A percentile compares a stretch with the other conserved stretches of the same genome.
Conservation (phyloP, 1,284 basidiomycete species). For the Somion occarium region DNA sequence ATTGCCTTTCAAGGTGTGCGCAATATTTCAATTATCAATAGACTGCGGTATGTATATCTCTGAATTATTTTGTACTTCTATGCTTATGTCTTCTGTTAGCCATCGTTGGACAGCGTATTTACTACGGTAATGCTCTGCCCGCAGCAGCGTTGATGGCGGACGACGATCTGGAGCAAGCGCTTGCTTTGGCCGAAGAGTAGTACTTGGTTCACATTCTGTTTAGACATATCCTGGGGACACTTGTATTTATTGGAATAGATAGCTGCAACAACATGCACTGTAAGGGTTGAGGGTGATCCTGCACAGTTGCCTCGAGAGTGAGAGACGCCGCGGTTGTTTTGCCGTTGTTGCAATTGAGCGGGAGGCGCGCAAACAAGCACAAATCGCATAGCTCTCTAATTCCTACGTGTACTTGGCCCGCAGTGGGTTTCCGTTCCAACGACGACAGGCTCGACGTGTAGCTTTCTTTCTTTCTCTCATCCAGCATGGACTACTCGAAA, state of each 20-base stretch:
- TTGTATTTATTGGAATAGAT: neutral
- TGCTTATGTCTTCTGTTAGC: conserved; percentile 33
- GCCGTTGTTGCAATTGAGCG: neutral
- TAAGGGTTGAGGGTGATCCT: neutral
- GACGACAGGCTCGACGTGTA: conserved; percentile 15
- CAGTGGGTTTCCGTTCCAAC: conserved; percentile 1
- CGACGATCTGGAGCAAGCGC: conserved; percentile 70
- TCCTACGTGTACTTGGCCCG: conserved; percentile 2
- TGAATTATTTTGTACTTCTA: conserved; percentile 7
- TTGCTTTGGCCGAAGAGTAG: conserved; percentile 58
- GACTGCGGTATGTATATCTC: conserved; percentile 44
- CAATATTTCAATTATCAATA: conserved; percentile 75
- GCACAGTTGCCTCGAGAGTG: neutral
- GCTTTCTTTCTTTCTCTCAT: conserved; percentile 5
- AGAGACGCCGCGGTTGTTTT: neutral
- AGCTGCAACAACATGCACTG: neutral
- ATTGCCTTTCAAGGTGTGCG: conserved; percentile 76
- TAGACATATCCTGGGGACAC: neutral
- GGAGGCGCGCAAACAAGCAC: conserved; percentile 16
- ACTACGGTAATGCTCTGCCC: conserved; percentile 65
- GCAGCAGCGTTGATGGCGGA: conserved; percentile 44
- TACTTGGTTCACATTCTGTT: neutral
- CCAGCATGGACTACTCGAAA: conserved; percentile 48
- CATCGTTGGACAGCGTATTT: conserved; percentile 65
- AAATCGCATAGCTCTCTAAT: conserved; percentile 11